phyloP scores from a whole-genome alignment of 345 rosid species.

The Brassica rapa region DNA sequence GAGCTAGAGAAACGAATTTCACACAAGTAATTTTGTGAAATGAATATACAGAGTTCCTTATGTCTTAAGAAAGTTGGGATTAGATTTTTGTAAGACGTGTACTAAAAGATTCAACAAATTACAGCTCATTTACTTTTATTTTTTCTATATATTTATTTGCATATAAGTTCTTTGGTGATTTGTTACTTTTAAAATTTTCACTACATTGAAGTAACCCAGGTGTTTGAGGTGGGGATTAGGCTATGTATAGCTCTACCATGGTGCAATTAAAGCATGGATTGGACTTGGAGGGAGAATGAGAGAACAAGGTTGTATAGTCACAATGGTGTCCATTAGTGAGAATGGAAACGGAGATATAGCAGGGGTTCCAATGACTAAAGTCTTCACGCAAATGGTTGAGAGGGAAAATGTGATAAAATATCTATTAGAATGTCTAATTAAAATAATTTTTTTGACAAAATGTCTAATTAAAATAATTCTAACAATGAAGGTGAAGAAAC shows the following conservation, averaged over 20 bases:
- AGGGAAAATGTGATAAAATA: too few species aligned
- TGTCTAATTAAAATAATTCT: too few species aligned
- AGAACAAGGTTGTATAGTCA: too few species aligned
- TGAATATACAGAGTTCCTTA: conserved; percentile 34
- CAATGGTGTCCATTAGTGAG: too few species aligned
- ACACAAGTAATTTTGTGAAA: not conserved
- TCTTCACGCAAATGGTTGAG: too few species aligned
- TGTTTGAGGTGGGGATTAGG: not conserved
- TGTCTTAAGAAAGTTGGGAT: conserved; percentile 31
- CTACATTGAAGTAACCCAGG: not conserved
- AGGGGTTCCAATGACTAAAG: not conserved
- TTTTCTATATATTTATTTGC: not conserved
- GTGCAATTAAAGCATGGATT: not conserved
- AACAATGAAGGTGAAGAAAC: too few species aligned
- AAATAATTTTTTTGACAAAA: too few species aligned
- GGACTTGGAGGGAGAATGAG: not conserved
- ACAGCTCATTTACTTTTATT: not conserved
- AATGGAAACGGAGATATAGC: not conserved
- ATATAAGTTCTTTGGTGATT: not conserved
- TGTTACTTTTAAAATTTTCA: not conserved
- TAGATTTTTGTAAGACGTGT: conserved; percentile 14
- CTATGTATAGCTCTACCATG: not conserved
- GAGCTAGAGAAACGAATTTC: not conserved
- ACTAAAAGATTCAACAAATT: conserved; percentile 22
- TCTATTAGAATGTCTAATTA: too few species aligned